Base-by-base conservation (phyloP, 495 filamentous ascomycete species). In the Penicillium fimorum region DNA sequence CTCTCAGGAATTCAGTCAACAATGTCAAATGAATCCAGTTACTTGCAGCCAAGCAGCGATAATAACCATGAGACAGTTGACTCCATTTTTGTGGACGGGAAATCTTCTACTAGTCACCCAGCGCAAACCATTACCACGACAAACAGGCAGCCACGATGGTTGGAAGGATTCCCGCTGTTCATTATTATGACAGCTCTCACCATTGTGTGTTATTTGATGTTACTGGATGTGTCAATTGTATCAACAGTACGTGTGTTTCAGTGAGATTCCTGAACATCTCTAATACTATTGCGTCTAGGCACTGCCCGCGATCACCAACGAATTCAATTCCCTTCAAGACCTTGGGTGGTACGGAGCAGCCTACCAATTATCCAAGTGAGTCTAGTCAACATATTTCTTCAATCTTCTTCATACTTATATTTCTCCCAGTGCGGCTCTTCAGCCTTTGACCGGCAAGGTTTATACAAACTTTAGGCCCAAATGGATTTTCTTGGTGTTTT, bases 191-290 rank as follows among this genome's bases (percentile, higher is more conserved):
- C 52, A 2, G 62, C 53, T 1, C 42, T 66, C 9, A 62, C 60
- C 0, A 24, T 79, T 9, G 73, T 70, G 17, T 60, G 63, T 6
- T 82, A 81, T 59, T 52, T 83, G 32, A 70, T 82, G 66, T 54
- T 83, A 38, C 58, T 84, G 5, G 81, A 83, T 55, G 64, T 62
- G 17, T 73, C 80, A 1, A 82, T 84, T 56, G 58, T 84, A 41
- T 57, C 70, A 7, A 81, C 80, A 1, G 80, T 80, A 50, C 57
- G 64, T 51, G 7, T 20, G 24, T 0, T 9, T 30, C 18, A 18
- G 18, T 6, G 17, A 33, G 20, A 22, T n/a, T 17, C n/a, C 18
- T 24, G 8, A 11, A 3, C 9, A 4, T n/a, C 22, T n/a, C 11
- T 25, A 42, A 18, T 49, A 10, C n/a, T n/a, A n/a, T n/a, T n/a